phyloP scores from a whole-genome alignment of 2,329 filamentous ascomycete genomes.

The Cryphonectria japonica region DNA sequence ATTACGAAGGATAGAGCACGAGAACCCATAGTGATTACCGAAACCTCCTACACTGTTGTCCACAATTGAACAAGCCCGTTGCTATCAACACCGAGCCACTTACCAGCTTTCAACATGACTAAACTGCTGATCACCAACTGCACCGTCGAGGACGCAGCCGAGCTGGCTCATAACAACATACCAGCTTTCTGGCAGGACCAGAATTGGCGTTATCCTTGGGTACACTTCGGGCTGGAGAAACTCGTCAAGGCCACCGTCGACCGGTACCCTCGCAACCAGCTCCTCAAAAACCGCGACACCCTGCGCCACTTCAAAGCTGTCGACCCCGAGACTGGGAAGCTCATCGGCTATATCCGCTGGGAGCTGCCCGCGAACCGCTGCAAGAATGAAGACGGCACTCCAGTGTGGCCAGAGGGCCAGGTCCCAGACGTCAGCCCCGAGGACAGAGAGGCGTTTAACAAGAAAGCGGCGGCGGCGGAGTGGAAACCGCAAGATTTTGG shows the following conservation, averaged over 20 bases:
- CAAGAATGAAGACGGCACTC: slow-evolving; percentile 5
- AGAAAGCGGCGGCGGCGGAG: slow-evolving; percentile 25
- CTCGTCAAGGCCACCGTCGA: slow-evolving; percentile 19
- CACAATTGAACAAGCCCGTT: not conserved
- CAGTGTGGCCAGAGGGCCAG: slow-evolving; percentile 30
- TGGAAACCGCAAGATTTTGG: slow-evolving; percentile 23
- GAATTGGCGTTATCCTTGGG: slow-evolving; percentile 31
- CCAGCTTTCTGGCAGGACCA: slow-evolving; percentile 32
- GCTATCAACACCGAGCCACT: not conserved
- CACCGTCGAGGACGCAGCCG: slow-evolving; percentile 27
- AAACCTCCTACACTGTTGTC: not conserved
- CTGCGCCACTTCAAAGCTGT: slow-evolving; percentile 34
- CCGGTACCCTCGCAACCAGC: slow-evolving; percentile 26
- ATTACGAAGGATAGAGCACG: not conserved
- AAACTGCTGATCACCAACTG: slow-evolving; percentile 26
- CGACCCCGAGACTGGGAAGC: slow-evolving; percentile 30
- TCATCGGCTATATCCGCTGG: slow-evolving; percentile 34
- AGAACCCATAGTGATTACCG: not conserved
- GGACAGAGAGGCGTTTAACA: slow-evolving; percentile 26
- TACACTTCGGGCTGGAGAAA: slow-evolving; percentile 11
- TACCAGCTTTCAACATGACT: slow-evolving; percentile 10
- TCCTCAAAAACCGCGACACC: slow-evolving; percentile 28
- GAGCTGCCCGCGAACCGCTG: slow-evolving; percentile 20
- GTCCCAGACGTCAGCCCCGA: slow-evolving; percentile 27
- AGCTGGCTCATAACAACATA: slow-evolving; percentile 32